Evolutionary conservation across 495 filamentous ascomycete species (phyloP), one percentile per base, ranked within the genome.

Genomic region (Podospora pseudopauciseta): DNA sequence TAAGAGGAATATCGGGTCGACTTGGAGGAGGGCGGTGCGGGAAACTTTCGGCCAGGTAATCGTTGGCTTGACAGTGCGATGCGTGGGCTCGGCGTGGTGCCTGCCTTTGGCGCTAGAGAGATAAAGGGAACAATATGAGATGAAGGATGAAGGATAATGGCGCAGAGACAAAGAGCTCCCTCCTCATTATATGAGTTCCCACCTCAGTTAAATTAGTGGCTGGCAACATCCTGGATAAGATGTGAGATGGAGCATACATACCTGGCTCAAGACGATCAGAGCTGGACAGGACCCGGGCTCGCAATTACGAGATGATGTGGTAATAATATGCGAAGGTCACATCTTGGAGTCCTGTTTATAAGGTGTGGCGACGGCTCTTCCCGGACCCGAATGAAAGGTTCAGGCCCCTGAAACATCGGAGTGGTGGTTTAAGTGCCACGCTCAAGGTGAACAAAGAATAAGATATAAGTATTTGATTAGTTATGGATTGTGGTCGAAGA

Each of bases 311-410:
- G 9, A 49, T 49, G 9, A 16, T 13, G 13, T 49, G 15, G 39
- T 49, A 49, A 49, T 16, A 2, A 49, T 49, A 11, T 11, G 5
- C 0, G 34, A 39, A 11, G 34, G 34, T 5, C 34, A 39, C 0
- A 39, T 39, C 34, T 39, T 39, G 34, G 34, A 39, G 54, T 11
- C 15, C 54, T 58, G 55, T 20, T 4, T 20, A 20, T 58, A 58
- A 58, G 55, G 55, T 49, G 11, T 58, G 55, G 55, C 55, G 18
- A 26, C 55, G 55, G 55, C 55, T 58, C n/a, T 58, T 58, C 55
- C 55, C 55, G 55, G n/a, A 58, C 39, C 39, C 39, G 9, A 13
- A 5, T 49, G 39, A 13, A 49, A 49, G 39, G 39, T 49, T 49
- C 39, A 39, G 34, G 34, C 34, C 34, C 34, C 34, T 39, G 34